phyloP scores from a whole-genome alignment of 371 early-diverging fungal genomes.

The Mortierella sp. region DNA sequence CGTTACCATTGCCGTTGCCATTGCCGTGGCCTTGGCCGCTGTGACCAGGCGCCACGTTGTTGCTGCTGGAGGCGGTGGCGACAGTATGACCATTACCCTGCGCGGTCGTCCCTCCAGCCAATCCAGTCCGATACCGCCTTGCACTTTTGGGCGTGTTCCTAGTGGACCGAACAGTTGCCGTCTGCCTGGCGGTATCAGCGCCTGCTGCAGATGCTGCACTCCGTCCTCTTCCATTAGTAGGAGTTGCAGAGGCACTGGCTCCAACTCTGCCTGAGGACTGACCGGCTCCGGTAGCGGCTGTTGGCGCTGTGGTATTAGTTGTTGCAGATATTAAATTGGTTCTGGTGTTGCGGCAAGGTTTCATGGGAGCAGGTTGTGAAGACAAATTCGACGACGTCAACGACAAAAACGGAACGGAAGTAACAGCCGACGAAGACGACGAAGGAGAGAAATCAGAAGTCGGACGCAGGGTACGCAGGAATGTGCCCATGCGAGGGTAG shows the following conservation, averaged over 20 bases:
- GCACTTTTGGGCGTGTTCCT: too few species aligned
- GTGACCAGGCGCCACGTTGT: background rate
- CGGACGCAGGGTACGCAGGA: background rate
- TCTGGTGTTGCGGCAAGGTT: background rate
- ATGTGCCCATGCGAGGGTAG: background rate
- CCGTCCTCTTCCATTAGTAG: too few species aligned
- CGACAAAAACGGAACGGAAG: background rate
- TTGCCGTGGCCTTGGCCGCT: background rate
- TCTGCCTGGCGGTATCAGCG: too few species aligned
- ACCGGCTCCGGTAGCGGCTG: background rate
- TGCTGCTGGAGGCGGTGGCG: background rate
- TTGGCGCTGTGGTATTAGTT: too few species aligned
- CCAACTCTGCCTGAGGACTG: background rate
- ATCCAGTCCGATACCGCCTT: too few species aligned
- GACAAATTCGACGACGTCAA: background rate
- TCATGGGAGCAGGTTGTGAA: background rate
- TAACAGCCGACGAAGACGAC: too few species aligned
- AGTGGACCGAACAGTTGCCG: too few species aligned
- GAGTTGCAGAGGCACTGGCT: background rate
- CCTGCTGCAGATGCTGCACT: too few species aligned
- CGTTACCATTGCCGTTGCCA: background rate
- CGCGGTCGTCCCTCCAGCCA: too few species aligned
- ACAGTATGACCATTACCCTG: too few species aligned
- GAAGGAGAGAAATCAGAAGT: background rate
- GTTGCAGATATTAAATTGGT: background rate